Percentiles rank a stretch among this genome's conserved stretches.
Evolutionary conservation across 1,139 yeast species (phyloP).

Genomic region (Hyphopichia burtonii): DNA sequence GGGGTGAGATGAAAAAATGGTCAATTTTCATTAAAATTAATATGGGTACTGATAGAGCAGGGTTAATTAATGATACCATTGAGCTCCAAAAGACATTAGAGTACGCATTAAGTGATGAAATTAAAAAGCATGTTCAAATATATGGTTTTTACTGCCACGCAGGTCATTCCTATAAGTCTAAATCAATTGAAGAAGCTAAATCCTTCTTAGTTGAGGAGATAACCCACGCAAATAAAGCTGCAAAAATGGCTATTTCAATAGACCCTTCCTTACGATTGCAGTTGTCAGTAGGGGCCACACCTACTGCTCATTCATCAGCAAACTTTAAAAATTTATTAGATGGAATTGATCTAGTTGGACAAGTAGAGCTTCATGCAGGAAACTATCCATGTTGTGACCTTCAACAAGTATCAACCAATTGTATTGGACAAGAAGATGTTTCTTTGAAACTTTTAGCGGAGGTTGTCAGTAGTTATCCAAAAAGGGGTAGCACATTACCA

Average conservation of each 20-base stretch:
- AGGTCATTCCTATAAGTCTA: constrained; percentile 67
- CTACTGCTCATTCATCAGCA: constrained; percentile 69
- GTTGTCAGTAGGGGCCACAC: constrained; percentile 76
- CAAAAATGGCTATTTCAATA: constrained; percentile 33
- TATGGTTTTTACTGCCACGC: constrained; percentile 80
- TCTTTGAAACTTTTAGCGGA: constrained; percentile 63
- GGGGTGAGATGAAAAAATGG: constrained; percentile 40
- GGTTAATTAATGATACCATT: constrained; percentile 37
- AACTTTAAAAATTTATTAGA: constrained; percentile 19
- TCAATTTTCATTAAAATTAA: constrained; percentile 57
- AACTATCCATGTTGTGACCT: constrained; percentile 72
- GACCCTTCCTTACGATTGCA: constrained; percentile 29
- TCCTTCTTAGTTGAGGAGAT: constrained; percentile 54
- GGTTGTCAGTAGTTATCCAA: constrained; percentile 58
- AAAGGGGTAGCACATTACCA: constrained; percentile 43
- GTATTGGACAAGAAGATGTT: constrained; percentile 47
- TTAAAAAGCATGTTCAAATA: constrained; percentile 34
- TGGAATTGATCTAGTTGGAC: constrained; percentile 37
- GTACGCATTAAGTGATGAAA: constrained; percentile 21
- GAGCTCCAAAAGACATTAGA: constrained; percentile 28
- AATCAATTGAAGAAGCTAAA: constrained; percentile 47
- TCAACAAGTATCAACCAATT: constrained; percentile 71
- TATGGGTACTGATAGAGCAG: constrained; percentile 67
- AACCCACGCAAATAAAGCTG: constrained; percentile 54
- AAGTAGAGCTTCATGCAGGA: constrained; percentile 75